phyloP scores from a whole-genome alignment of 129 eudicot species.

The Saposhnikovia divaricata region DNA sequence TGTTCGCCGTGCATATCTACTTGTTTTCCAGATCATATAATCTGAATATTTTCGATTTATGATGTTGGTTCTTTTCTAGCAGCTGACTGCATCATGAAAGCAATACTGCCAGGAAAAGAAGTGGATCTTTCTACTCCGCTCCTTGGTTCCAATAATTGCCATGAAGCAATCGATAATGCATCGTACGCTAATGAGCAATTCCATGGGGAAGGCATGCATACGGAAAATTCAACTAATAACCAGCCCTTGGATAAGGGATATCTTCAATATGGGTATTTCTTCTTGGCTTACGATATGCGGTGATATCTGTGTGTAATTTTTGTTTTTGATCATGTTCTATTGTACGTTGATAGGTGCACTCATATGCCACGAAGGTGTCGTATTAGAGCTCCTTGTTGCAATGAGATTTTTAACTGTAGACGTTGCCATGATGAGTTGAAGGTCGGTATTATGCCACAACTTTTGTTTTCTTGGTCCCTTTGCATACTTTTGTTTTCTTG shows the following conservation, averaged over 20 bases:
- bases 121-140: not conserved
- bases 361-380: conserved; percentile 72
- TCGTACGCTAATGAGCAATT: not conserved
- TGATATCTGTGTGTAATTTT: no score
- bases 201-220: conserved; percentile 18
- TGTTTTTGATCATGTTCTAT: no score
- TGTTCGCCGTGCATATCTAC: no score
- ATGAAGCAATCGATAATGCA: not conserved
- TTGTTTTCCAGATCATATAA: no score
- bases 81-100: no score
- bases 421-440: conserved; percentile 84
- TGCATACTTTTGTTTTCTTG: not conserved
- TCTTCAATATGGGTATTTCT: conserved; percentile 54
- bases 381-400: conserved; percentile 84
- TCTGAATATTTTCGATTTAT: no score
- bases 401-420: conserved; percentile 75
- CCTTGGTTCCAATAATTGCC: conserved; percentile 14
- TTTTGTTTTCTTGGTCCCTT: not conserved
- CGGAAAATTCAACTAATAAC: conserved; percentile 17
- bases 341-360: conserved; percentile 37
- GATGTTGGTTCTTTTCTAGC: no score
- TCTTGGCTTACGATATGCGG: not conserved
- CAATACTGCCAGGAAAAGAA: not conserved
- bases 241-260: conserved; percentile 41
- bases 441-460: conserved; percentile 27